Base-by-base conservation (phyloP, 306 rosid species). In the Acacia acuminata region DNA sequence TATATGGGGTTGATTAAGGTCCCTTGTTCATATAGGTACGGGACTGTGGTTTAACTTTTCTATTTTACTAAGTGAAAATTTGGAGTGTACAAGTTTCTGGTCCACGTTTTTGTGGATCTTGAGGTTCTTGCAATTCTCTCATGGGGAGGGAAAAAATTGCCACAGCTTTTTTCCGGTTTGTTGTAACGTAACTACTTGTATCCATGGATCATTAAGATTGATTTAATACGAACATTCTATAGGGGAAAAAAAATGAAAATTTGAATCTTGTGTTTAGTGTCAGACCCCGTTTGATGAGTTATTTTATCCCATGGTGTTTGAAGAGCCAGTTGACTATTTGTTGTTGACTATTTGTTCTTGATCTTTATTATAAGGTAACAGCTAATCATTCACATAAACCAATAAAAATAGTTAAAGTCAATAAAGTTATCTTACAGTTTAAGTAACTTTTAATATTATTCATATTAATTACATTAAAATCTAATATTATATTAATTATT, bases 171-270 rank as follows among this genome's bases (percentile, higher is more conserved):
- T 69, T 67, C 8, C 32, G 8, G 43, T 63, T 43, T 79, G 80
- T 70, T 70, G 79, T 77, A 82, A 73, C 79, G 51, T 78, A 72
- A 63, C 40, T 78, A 25, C 9, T 51, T 75, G 66, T 44, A 27
- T 16, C 20, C 69, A 22, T 67, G 84, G 64, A 36, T 22, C 68
- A 56, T 56, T n/a, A 24, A 16, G 67, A 56, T n/a, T 75, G 51
- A n/a, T 79, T 70, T 72, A 72, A 80, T 43, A 27, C n/a, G 77
- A 42, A 71, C 20, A 73, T 43, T 61, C 73, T 45, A 5, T 7
- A 8, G 51, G 20, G 17, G 22, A 32, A 30, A n/a, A 69, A 10
- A 38, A 22, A 48, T 10, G 56, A 71, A 63, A 61, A 56, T 56
- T 8, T 58, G 71, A 47, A 68, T 68, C 30, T 32, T 36, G 75